These are phyloP conservation scores for Volvox reticuliferus DNA, from an alignment of 139 green algal species.

Conservation along the genomic window DNA sequence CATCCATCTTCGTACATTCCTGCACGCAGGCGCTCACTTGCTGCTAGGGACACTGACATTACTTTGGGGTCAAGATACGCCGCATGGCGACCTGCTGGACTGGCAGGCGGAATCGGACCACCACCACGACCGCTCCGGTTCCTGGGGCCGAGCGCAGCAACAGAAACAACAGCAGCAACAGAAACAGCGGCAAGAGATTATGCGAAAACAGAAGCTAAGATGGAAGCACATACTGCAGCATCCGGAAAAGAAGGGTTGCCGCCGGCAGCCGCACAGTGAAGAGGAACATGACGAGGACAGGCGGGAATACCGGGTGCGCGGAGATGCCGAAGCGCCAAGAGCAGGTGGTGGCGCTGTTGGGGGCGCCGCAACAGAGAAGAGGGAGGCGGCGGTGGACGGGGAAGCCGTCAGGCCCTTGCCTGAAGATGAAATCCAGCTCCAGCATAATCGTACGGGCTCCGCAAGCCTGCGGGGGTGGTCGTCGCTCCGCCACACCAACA, in stretches of 20 bases:
- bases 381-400: too few species aligned
- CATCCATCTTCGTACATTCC: too few species aligned
- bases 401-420: too few species aligned
- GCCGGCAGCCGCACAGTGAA: background rate
- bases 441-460: background rate
- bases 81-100: constrained; percentile 44
- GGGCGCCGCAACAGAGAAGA: background rate
- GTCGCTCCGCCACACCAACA: background rate
- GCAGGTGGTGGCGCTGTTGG: too few species aligned
- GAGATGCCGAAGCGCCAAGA: too few species aligned
- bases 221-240: too few species aligned
- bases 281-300: background rate
- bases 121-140: background rate
- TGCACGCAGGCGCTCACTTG: constrained; percentile 74
- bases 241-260: too few species aligned
- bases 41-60: constrained; percentile 77
- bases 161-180: background rate
- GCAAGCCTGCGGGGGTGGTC: background rate
- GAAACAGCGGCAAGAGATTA: background rate
- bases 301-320: background rate
- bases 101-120: background rate
- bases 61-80: constrained; percentile 77
- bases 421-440: too few species aligned
- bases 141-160: background rate
- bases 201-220: background rate